A percentile compares a stretch with the other conserved stretches of the same genome.
Evolutionary conservation across 2,329 filamentous ascomycete species (phyloP).

Genomic region (Xylaria sp.): DNA sequence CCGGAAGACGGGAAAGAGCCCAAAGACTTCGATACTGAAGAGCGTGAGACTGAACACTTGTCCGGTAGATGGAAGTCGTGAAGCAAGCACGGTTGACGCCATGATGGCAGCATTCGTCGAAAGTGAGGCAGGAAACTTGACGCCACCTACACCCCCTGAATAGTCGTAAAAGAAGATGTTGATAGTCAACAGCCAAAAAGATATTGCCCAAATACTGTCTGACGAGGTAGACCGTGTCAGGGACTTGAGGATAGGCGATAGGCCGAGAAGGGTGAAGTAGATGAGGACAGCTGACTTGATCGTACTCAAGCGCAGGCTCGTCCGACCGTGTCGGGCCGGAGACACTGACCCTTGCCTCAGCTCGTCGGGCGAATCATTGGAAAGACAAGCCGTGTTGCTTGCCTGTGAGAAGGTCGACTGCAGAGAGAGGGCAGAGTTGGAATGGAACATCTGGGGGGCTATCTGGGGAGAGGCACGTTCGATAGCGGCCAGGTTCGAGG

Average conservation of each 20-base stretch:
- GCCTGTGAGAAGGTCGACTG: slow-evolving; percentile 40
- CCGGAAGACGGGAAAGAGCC: slow-evolving; percentile 95
- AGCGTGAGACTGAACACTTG: slow-evolving; percentile 93
- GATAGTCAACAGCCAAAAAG: slow-evolving; percentile 84
- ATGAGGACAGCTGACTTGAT: slow-evolving; percentile 90
- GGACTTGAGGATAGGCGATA: slow-evolving; percentile 93
- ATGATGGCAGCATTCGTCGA: slow-evolving; percentile 96
- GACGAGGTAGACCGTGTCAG: slow-evolving; percentile 88
- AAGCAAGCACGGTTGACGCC: slow-evolving; percentile 91
- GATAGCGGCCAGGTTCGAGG: slow-evolving; percentile 37
- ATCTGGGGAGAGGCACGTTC: slow-evolving; percentile 29
- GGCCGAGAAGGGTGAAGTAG: slow-evolving; percentile 83
- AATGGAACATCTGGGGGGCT: slow-evolving; percentile 42
- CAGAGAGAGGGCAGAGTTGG: slow-evolving; percentile 52
- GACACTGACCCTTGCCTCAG: slow-evolving; percentile 32
- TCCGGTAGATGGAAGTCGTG: slow-evolving; percentile 79
- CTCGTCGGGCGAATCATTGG: slow-evolving; percentile 32
- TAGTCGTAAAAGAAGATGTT: slow-evolving; percentile 99
- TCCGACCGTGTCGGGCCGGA: slow-evolving; percentile 36
- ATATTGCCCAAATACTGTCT: slow-evolving; percentile 97
- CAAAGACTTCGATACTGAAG: slow-evolving; percentile 96
- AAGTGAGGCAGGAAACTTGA: slow-evolving; percentile 65
- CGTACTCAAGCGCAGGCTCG: slow-evolving; percentile 61
- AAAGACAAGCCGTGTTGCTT: slow-evolving; percentile 27
- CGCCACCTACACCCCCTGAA: slow-evolving; percentile 58